Base-by-base conservation (phyloP, 371 early-diverging fungal genomes). In the Capillidium rhysosporum region DNA sequence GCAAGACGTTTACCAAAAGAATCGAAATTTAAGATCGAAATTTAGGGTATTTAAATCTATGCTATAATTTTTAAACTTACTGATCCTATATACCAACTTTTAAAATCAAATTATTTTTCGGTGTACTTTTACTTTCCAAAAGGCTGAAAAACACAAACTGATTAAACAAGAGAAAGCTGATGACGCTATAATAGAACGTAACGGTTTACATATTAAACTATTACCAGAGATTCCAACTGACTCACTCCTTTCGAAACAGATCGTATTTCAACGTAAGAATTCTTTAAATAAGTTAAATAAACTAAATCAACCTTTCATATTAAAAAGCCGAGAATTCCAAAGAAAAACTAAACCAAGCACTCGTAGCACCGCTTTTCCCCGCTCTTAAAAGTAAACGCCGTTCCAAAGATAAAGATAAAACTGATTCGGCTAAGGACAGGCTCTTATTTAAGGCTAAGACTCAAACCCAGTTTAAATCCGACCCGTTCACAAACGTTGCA, bases 1-100 rank as follows among this genome's bases (percentile, higher is more conserved):
- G 86, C 70, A 66, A 40, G 85, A 91, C 62, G 79, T 87, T 0
- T 90, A 85, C 60, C 59, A 73, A 2, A 62, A 69, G 25, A 86
- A 86, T 28, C 79, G 82, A 54, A 62, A 64, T 43, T 56, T 90
- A 40, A 74, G 93, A 16, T 77, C 71, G 46, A 71, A 68, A 46
- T 82, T 89, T 56, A 61, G 90, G 43, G 82, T 66, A 46, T 24
- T 29, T 25, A 21, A 20, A 16, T 40, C 40, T 20, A 43, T 38
- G 23, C 16, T 29, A 20, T 5, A 51, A 26, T 53, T 52, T n/a
- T 24, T 20, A 52, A 39, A 28, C 28, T 12, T 31, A 44, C n/a
- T n/a, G 8, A 14, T 46, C 34, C 34, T 34, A 34, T 34, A 7
- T 34, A 34, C 34, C 34, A 7, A 34, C 4, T 12, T 34, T 34